Percentiles rank a stretch among this genome's conserved stretches.
phyloP scores from a whole-genome alignment of 768 basidiomycete genomes.

The Pleurotus pulmonarius region DNA sequence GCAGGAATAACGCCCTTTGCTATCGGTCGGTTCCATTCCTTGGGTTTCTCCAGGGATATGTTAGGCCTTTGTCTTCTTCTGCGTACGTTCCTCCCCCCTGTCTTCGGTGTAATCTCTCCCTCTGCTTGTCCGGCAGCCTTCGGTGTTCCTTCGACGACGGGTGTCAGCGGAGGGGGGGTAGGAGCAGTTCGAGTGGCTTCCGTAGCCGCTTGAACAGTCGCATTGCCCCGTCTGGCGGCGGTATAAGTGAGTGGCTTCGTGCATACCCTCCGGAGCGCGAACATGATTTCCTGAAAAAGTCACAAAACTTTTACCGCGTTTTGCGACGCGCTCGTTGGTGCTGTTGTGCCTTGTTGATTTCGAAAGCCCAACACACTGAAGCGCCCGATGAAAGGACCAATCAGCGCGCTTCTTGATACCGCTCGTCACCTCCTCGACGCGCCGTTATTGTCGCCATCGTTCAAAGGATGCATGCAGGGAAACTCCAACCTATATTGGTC shows the following conservation, averaged over 20 bases:
- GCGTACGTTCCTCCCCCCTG: constrained; percentile 26
- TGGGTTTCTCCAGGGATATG: constrained; percentile 48
- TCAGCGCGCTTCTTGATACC: too few species aligned
- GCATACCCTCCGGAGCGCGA: constrained; percentile 24
- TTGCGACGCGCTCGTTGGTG: constrained; percentile 10
- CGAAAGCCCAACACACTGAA: background rate
- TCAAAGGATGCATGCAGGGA: background rate
- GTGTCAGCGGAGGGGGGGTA: constrained; percentile 10
- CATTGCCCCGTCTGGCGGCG: constrained; percentile 18
- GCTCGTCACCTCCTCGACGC: too few species aligned
- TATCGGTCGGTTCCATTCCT: constrained; percentile 64
- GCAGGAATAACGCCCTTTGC: constrained; percentile 62
- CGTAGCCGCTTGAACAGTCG: constrained; percentile 14
- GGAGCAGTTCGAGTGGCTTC: constrained; percentile 1
- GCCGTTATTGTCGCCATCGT: background rate
- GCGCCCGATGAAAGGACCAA: too few species aligned
- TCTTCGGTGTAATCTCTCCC: constrained; percentile 10
- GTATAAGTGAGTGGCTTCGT: constrained; percentile 13
- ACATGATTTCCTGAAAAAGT: constrained; percentile 15
- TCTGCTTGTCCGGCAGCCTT: constrained; percentile 10
- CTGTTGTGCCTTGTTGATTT: background rate
- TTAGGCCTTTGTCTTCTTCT: constrained; percentile 36
- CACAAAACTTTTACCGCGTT: constrained; percentile 7
- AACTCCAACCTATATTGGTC: background rate
- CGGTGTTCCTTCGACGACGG: constrained; percentile 7